These are phyloP conservation scores for Pythium rishiriense DNA, from an alignment of 352 stramenopile species.

Conservation along the genomic window DNA sequence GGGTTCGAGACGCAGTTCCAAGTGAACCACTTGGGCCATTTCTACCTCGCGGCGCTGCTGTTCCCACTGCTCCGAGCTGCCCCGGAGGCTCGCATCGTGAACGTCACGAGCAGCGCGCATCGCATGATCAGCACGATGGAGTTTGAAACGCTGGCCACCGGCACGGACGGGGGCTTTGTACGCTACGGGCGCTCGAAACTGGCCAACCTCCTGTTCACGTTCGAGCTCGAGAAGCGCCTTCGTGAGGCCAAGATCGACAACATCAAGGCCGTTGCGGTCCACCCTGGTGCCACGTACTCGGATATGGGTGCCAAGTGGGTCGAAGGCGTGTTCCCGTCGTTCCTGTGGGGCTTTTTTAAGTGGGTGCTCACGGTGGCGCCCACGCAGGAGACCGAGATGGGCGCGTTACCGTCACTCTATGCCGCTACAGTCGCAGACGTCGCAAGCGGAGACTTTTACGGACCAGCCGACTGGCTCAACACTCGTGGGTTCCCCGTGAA, in stretches of 20 bases:
- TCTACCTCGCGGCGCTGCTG: slow-evolving; percentile 55
- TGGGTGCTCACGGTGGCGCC: slow-evolving; percentile 4
- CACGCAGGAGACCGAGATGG: slow-evolving; percentile 26
- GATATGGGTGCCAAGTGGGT: slow-evolving; percentile 22
- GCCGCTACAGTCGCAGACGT: slow-evolving; percentile 27
- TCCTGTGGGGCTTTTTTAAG: slow-evolving; percentile 6
- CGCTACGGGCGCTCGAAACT: slow-evolving; percentile 29
- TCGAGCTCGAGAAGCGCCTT: slow-evolving; percentile 22
- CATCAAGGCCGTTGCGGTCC: slow-evolving; percentile 20
- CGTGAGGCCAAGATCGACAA: slow-evolving; percentile 14
- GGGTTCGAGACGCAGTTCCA: slow-evolving; percentile 67
- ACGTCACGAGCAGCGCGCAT: slow-evolving; percentile 37
- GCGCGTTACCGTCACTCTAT: slow-evolving; percentile 31
- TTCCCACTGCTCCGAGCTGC: slow-evolving; percentile 37
- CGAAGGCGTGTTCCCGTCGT: slow-evolving; percentile 8
- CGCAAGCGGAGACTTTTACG: slow-evolving; percentile 30
- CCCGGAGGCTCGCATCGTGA: slow-evolving; percentile 33
- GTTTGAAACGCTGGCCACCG: slow-evolving; percentile 13
- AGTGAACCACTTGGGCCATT: slow-evolving; percentile 73
- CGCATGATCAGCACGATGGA: slow-evolving; percentile 8
- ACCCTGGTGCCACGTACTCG: slow-evolving; percentile 26
- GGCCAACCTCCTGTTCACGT: slow-evolving; percentile 31
- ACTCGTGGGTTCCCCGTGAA: background rate
- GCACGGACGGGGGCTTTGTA: background rate
- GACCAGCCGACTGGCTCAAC: slow-evolving; percentile 9